phyloP scores from a whole-genome alignment of 805 yeast genomes.

The Wickerhamiella azymoides region DNA sequence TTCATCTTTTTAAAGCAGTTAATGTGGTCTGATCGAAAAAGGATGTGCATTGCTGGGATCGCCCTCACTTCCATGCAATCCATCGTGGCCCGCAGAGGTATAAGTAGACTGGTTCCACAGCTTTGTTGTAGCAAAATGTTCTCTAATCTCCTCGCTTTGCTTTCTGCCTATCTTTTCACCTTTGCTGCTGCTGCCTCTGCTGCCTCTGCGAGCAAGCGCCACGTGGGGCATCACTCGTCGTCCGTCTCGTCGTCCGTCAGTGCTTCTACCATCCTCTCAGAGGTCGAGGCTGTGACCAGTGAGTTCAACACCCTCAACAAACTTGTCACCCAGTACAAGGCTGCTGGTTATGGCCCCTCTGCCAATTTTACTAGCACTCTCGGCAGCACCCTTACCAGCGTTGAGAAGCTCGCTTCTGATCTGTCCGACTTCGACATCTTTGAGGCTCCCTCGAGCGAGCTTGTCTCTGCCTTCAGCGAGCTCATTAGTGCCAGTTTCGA shows the following conservation, averaged over 20 bases:
- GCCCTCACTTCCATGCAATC: neutral
- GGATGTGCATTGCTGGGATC: no score
- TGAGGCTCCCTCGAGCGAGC: neutral
- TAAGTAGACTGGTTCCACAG: neutral
- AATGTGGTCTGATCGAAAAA: no score
- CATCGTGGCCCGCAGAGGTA: neutral
- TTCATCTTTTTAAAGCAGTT: no score
- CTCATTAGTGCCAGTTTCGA: neutral
- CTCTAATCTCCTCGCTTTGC: slow-evolving; percentile 3
- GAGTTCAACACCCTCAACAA: neutral
- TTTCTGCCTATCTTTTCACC: slow-evolving; percentile 6
- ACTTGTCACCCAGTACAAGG: neutral
- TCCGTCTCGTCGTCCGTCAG: neutral
- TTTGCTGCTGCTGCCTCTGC: slow-evolving; percentile 6
- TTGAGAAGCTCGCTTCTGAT: neutral
- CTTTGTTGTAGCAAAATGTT: neutral
- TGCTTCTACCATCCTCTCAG: neutral
- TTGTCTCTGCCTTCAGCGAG: neutral
- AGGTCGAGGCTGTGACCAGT: neutral
- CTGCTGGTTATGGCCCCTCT: neutral
- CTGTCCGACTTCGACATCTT: neutral
- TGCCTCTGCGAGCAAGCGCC: no score
- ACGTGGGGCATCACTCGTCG: no score
- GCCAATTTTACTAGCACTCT: neutral
- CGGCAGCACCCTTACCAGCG: neutral